These are phyloP conservation scores for Diaporthe vexans DNA, from an alignment of 2,329 filamentous ascomycete genomes.

Conservation along the genomic window DNA sequence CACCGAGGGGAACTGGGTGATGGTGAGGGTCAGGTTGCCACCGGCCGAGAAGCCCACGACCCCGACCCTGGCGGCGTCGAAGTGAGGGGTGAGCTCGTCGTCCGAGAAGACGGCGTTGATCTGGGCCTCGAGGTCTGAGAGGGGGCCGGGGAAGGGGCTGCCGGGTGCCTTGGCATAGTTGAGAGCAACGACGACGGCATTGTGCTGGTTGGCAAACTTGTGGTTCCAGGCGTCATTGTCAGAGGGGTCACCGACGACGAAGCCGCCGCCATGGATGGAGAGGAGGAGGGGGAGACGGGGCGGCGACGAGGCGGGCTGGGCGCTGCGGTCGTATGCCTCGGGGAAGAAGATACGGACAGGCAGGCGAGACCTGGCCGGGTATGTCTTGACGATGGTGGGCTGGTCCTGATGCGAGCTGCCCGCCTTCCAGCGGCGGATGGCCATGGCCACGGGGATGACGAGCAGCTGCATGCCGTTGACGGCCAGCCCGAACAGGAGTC, in stretches of 20 bases:
- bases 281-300: constrained; percentile 58
- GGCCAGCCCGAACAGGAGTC: constrained; percentile 1
- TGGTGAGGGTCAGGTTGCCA: constrained; percentile 61
- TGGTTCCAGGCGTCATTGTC: constrained; percentile 63
- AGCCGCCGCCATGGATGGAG: constrained; percentile 67
- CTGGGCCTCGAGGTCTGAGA: constrained; percentile 62
- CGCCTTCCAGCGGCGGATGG: constrained; percentile 28
- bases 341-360: constrained; percentile 56
- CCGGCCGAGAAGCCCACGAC: constrained; percentile 66
- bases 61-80: constrained; percentile 58
- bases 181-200: constrained; percentile 62
- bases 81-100: constrained; percentile 53
- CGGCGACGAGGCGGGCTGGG: constrained; percentile 40
- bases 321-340: constrained; percentile 46
- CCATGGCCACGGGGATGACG: constrained; percentile 20
- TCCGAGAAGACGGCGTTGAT: constrained; percentile 59
- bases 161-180: constrained; percentile 64
- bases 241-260: constrained; percentile 57
- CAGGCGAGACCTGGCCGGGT: constrained; percentile 32
- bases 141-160: constrained; percentile 58
- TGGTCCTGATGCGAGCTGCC: constrained; percentile 4
- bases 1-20: constrained; percentile 56
- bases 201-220: constrained; percentile 55
- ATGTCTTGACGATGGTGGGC: constrained; percentile 38
- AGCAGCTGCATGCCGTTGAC: constrained; percentile 32